Evolutionary conservation across 805 yeast species (phyloP), one percentile per base, ranked within the genome.

Genomic region (Ogataea nakhonphanomensis): DNA sequence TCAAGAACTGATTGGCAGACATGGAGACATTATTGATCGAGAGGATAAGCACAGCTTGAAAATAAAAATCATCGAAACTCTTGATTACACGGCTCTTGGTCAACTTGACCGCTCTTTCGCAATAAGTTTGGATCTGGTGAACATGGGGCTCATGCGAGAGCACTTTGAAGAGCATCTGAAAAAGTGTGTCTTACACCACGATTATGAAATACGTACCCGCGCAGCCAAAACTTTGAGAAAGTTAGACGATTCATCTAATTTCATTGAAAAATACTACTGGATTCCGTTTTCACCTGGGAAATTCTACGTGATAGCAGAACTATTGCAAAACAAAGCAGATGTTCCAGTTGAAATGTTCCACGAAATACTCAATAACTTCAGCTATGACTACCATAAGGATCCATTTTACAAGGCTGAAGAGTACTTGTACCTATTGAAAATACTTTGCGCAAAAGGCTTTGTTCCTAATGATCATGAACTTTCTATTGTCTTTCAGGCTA

Each of bases 1-100:
- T 6, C 97, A 90, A 55, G 98, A 90, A 53, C 69, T 84, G 11
- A 57, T 87, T 3, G 98, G 98, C 0, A 65, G 97, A 26, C 81
- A 78, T 55, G 85, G 85, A 1, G 62, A 62, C 9, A 49, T 4
- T 33, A 36, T 35, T 25, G 37, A 14, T 8, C 20, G 8, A 33
- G 23, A 28, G n/a, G 50, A 51, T 10, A 48, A 62, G 11, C 67
- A 73, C 8, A 51, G 55, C 7, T 64, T 66, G 43, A 67, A 72
- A 12, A 65, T 83, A 27, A 56, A 58, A 11, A 54, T 86, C 2
- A 73, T 88, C 26, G 87, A 87, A 44, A 44, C 69, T 0, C 69
- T 88, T 35, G 82, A 79, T 42, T 78, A 65, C 48, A 61, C 70
- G 33, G 58, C 65, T 6, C 56, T 79, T 9, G 76, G 79, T 5